Evolutionary conservation across 2,329 filamentous ascomycete genomes (phyloP).

Genomic region (Aspergillus persii): DNA sequence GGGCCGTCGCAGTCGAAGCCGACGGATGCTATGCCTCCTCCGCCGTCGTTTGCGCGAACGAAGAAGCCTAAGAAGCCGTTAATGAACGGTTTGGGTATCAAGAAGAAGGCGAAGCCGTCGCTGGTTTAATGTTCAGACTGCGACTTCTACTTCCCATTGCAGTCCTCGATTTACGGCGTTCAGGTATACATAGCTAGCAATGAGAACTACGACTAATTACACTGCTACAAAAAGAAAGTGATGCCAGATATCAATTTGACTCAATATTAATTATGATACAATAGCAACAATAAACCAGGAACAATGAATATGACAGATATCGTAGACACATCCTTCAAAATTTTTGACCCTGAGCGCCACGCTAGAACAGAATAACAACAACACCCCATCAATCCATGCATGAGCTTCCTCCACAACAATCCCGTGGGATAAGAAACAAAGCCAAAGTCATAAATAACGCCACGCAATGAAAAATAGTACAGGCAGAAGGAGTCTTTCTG

Average conservation of each 20-base stretch:
- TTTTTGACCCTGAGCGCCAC: slow-evolving; percentile 21
- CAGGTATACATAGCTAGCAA: background rate
- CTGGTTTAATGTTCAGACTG: slow-evolving; percentile 32
- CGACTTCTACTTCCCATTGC: background rate
- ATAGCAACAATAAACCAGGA: slow-evolving; percentile 3
- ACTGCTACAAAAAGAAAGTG: background rate
- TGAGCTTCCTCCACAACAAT: slow-evolving; percentile 1
- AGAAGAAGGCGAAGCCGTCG: slow-evolving; percentile 73
- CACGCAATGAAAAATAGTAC: slow-evolving; percentile 14
- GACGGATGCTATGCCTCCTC: slow-evolving; percentile 48
- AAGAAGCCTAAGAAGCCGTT: slow-evolving; percentile 87
- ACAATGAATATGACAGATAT: slow-evolving; percentile 9
- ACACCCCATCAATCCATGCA: slow-evolving; percentile 1
- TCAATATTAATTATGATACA: slow-evolving; percentile 11
- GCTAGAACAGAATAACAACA: slow-evolving; percentile 17
- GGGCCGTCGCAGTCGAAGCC: slow-evolving; percentile 33
- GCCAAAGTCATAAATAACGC: slow-evolving; percentile 8
- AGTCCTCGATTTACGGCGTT: slow-evolving; percentile 10
- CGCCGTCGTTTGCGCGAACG: slow-evolving; percentile 67
- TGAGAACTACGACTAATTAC: slow-evolving; percentile 1
- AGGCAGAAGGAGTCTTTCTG: background rate
- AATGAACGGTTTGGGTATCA: slow-evolving; percentile 73
- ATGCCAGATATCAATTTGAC: background rate
- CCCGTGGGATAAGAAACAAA: slow-evolving; percentile 4
- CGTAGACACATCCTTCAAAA: slow-evolving; percentile 16